These are phyloP conservation scores for Euryodendron excelsum DNA, from an alignment of 148 eudicot genomes.

Conservation along the genomic window DNA sequence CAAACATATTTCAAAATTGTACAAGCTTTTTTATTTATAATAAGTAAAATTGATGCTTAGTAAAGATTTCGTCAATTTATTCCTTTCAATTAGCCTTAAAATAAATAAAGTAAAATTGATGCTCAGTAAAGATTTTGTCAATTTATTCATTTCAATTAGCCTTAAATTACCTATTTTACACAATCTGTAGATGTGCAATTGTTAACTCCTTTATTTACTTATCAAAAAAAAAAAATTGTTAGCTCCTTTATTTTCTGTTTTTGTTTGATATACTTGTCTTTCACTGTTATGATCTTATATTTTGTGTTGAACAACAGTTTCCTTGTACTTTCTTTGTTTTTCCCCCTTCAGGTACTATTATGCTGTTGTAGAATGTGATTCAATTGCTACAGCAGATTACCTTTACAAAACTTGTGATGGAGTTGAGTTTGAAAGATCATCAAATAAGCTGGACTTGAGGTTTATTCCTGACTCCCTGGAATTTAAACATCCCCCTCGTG, in stretches of 20 bases:
- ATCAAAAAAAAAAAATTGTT: background rate
- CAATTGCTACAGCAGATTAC: slow-evolving; percentile 83
- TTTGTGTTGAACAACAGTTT: background rate
- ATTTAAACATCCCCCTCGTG: slow-evolving; percentile 79
- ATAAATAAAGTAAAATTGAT: background rate
- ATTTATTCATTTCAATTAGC: background rate
- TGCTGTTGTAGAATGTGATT: slow-evolving; percentile 94
- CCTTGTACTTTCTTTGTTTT: background rate
- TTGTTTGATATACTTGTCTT: background rate
- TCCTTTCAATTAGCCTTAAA: background rate
- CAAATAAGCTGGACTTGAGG: slow-evolving; percentile 86
- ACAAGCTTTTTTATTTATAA: background rate
- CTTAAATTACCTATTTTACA: no score
- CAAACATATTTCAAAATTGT: no score
- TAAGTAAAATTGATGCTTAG: background rate
- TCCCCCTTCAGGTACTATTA: slow-evolving; percentile 66
- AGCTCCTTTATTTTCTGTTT: background rate
- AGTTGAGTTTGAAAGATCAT: slow-evolving; percentile 84
- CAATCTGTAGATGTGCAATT: no score
- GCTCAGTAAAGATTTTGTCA: background rate
- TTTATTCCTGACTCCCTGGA: slow-evolving; percentile 95
- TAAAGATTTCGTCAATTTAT: background rate
- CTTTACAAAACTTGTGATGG: slow-evolving; percentile 89
- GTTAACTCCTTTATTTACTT: background rate
- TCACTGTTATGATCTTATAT: background rate